Percentiles rank a stretch among this genome's conserved stretches.
These are phyloP conservation scores for Erigeron philadelphicus DNA, from an alignment of 140 eudicot genomes.

Conservation along the genomic window DNA sequence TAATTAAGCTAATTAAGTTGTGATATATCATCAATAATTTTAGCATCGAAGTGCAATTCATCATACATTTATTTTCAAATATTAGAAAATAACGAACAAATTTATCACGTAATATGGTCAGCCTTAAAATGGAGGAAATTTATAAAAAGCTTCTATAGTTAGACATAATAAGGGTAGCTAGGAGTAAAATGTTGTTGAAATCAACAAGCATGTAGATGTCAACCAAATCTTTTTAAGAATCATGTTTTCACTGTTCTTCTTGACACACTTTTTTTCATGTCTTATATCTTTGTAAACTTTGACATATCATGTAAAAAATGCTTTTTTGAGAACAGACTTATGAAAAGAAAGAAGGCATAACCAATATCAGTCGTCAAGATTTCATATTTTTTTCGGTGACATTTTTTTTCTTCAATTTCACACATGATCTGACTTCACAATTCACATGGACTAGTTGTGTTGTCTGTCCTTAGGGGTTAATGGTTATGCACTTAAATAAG, in stretches of 20 bases:
- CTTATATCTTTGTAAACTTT: background rate
- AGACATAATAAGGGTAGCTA: background rate
- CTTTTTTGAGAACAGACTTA: background rate
- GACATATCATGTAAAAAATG: background rate
- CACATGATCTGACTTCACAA: no score
- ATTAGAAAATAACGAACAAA: background rate
- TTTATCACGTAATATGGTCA: conserved; percentile 1
- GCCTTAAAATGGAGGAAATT: conserved; percentile 9
- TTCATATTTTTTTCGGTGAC: no score
- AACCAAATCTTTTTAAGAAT: background rate
- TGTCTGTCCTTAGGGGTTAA: background rate
- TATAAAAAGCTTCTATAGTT: background rate
- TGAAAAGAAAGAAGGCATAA: background rate
- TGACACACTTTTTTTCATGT: background rate
- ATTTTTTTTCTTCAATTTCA: no score
- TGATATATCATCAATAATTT: background rate
- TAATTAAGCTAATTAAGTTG: background rate
- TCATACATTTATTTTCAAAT: background rate
- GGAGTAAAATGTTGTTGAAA: background rate
- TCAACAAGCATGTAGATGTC: background rate
- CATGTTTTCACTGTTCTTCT: background rate
- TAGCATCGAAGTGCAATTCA: background rate
- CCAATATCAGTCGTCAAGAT: background rate
- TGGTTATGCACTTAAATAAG: background rate
- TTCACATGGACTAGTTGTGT: no score